Evolutionary conservation across 2,329 filamentous ascomycete genomes (phyloP).

Genomic region (Neofusicoccum cordaticola): DNA sequence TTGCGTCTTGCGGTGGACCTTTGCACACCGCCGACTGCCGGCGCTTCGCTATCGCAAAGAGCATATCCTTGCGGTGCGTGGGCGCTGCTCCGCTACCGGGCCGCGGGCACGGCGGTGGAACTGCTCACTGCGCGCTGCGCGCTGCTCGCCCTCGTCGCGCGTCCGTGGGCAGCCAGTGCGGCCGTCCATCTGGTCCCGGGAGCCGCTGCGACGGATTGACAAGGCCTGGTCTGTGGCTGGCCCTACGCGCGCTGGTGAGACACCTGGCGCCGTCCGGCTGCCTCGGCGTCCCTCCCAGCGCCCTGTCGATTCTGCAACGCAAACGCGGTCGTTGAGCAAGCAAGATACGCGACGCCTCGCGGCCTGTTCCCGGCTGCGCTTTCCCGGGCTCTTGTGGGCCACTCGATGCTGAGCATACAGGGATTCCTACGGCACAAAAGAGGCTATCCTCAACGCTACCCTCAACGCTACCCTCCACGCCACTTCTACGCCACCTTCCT

Average conservation of each 20-base stretch:
- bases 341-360: background rate
- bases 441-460: background rate
- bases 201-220: background rate
- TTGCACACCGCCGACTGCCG: slow-evolving; percentile 10
- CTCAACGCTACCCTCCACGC: background rate
- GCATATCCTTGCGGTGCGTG: background rate
- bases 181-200: background rate
- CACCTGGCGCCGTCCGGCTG: slow-evolving; percentile 1
- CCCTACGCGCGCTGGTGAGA: slow-evolving; percentile 2
- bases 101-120: background rate
- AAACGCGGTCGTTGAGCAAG: background rate
- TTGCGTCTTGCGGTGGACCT: background rate
- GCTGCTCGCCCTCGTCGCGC: background rate
- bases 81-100: background rate
- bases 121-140: background rate
- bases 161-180: too few species aligned
- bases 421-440: background rate
- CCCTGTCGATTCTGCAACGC: background rate
- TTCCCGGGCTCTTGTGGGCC: background rate
- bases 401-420: background rate
- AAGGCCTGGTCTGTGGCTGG: background rate
- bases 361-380: background rate
- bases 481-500: slow-evolving; percentile 2
- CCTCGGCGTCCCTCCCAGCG: background rate
- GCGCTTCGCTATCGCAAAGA: background rate